Base-by-base conservation (phyloP, 257 asterid genomes). In the Asclepias syriaca region DNA sequence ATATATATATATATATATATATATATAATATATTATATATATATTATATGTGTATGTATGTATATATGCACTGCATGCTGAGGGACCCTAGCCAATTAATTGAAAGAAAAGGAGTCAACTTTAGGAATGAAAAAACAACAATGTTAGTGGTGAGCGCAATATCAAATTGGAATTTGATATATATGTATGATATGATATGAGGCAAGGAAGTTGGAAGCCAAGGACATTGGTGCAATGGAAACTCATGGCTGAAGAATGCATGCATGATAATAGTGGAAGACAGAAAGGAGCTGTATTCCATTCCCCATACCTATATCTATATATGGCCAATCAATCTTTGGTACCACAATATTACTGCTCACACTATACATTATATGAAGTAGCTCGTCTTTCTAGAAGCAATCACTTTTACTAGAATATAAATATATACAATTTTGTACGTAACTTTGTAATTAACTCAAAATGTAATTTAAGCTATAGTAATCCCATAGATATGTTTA, bases 201-300 rank as follows among this genome's bases (percentile, higher is more conserved):
- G 59, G 24, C 10, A 6, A 22, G 24, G 2, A 18, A 3, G 24
- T 43, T 43, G 48, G 48, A 43, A 43, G 48, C 48, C 48, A 43
- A 43, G 48, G 10, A 43, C 48, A 11, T 43, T 7, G 48, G 48
- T 43, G 48, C 46, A 40, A 40, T 6, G 46, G 9, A 40, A 40
- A 40, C 46, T 40, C 46, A 40, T 40, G 10, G 46, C 46, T 9
- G 16, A 48, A 48, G 16, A 48, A 48, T 14, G n/a, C 32, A 48
- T 14, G n/a, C 32, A 60, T 14, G n/a, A n/a, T 15, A 22, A 32
- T 64, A 49, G 68, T 64, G 68, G 68, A 64, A 64, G 68, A 64
- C 68, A 64, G 18, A 37, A 12, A n/a, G n/a, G 18, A 64, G 68
- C 68, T 64, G 68, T 37, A 64, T 64, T 18, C 68, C 68, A 61